Evolutionary conservation across 768 basidiomycete genomes (phyloP).

Genomic region (Tephrocybe sp.): DNA sequence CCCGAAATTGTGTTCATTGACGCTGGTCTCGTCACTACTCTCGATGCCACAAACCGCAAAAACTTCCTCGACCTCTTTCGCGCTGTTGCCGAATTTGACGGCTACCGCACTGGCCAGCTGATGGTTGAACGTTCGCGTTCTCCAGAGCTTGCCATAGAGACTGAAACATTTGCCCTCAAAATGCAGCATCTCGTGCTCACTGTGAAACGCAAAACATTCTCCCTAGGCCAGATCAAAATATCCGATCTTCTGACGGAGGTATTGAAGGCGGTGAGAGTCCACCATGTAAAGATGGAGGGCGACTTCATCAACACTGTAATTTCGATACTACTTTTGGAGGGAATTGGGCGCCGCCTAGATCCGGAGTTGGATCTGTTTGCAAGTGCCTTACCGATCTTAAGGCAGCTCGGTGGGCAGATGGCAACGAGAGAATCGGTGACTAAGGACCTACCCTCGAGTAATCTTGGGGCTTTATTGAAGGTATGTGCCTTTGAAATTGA

Average conservation of each 20-base stretch:
- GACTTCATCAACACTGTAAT: conserved; percentile 99
- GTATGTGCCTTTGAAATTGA: conserved; percentile 36
- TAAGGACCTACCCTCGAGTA: conserved; percentile 59
- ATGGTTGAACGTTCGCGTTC: conserved; percentile 95
- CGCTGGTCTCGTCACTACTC: conserved; percentile 89
- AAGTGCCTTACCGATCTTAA: conserved; percentile 88
- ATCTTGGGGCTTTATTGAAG: conserved; percentile 87
- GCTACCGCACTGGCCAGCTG: conserved; percentile 89
- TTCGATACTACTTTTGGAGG: conserved; percentile 88
- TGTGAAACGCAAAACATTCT: conserved; percentile 96
- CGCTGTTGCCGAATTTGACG: conserved; percentile 95
- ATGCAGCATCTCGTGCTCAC: conserved; percentile 94
- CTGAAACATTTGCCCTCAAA: conserved; percentile 94
- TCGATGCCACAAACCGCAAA: conserved; percentile 74
- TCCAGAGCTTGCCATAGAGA: conserved; percentile 86
- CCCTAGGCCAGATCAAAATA: conserved; percentile 94
- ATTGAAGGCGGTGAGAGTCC: conserved; percentile 76
- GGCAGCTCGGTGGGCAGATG: conserved; percentile 92
- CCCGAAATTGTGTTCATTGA: conserved; percentile 97
- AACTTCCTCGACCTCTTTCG: conserved; percentile 98
- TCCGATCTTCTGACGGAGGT: conserved; percentile 91
- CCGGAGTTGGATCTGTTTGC: conserved; percentile 93
- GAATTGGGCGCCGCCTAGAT: conserved; percentile 92
- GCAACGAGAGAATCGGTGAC: conserved; percentile 60
- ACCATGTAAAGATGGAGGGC: conserved; percentile 98